These are phyloP conservation scores for Cladosporium phlei DNA, from an alignment of 2,329 filamentous ascomycete genomes.

Conservation along the genomic window DNA sequence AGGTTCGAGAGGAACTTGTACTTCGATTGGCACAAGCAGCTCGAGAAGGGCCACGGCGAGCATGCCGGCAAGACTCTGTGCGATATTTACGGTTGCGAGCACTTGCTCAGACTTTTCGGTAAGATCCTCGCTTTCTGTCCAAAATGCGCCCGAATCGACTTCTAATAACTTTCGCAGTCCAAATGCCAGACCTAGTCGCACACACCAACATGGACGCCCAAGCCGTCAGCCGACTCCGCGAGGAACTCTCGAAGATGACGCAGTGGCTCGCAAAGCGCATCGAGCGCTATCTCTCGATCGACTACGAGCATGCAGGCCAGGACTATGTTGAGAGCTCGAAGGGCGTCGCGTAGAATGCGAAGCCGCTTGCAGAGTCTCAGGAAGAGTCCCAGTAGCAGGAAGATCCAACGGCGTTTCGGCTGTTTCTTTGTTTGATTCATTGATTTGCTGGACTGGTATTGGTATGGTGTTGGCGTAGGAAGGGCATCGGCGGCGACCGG, in stretches of 20 bases:
- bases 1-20: conserved; percentile 91
- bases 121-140: conserved; percentile 32
- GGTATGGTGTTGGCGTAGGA: conserved; percentile 5
- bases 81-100: conserved; percentile 89
- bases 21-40: conserved; percentile 67
- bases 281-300: conserved; percentile 68
- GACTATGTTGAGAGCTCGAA: conserved; percentile 58
- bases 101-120: conserved; percentile 86
- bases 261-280: conserved; percentile 77
- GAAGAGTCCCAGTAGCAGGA: too few species aligned
- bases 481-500: neutral
- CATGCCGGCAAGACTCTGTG: conserved; percentile 65
- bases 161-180: conserved; percentile 52
- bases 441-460: neutral
- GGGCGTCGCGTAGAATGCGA: conserved; percentile 12
- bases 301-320: conserved; percentile 68
- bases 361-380: neutral
- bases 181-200: conserved; percentile 85
- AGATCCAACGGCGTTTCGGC: too few species aligned
- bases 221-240: conserved; percentile 78
- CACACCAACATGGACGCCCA: conserved; percentile 98
- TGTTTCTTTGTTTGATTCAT: too few species aligned
- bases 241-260: conserved; percentile 82
- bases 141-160: neutral
- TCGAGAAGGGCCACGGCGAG: conserved; percentile 56